Percentiles rank a stretch among this genome's conserved stretches.
Conservation (phyloP, 306 rosid species). For the Castanea mollissima region DNA sequence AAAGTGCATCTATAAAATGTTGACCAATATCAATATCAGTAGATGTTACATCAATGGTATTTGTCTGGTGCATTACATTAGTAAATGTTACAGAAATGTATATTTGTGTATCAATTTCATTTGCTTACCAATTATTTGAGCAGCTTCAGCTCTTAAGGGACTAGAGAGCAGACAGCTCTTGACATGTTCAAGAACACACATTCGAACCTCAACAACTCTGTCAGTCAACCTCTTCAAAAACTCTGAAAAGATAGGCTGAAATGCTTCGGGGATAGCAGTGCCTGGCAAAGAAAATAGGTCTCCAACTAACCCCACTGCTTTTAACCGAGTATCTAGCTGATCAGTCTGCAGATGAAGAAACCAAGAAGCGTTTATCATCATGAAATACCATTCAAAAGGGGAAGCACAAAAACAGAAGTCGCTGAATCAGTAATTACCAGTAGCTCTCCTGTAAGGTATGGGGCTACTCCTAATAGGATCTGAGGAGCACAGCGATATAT, state of each 20-base stretch:
- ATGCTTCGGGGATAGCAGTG: slow-evolving; percentile 69
- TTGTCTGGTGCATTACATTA: background rate
- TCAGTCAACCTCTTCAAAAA: slow-evolving; percentile 93
- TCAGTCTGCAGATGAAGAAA: slow-evolving; percentile 67
- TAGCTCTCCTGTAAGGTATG: slow-evolving; percentile 90
- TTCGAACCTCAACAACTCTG: slow-evolving; percentile 82
- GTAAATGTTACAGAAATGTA: background rate
- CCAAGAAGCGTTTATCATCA: slow-evolving; percentile 29
- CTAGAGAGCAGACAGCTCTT: slow-evolving; percentile 72
- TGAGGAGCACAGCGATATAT: slow-evolving; percentile 89
- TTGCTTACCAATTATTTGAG: slow-evolving; percentile 78
- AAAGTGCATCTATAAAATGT: slow-evolving; percentile 71
- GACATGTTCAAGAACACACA: slow-evolving; percentile 87
- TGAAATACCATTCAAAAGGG: slow-evolving; percentile 6
- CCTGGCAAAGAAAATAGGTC: slow-evolving; percentile 81
- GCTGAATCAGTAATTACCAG: slow-evolving; percentile 61
- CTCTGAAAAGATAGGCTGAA: slow-evolving; percentile 90
- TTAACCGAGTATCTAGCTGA: slow-evolving; percentile 87
- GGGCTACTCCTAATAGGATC: slow-evolving; percentile 74
- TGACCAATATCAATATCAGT: slow-evolving; percentile 39
- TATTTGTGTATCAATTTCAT: background rate
- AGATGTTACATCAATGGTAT: background rate
- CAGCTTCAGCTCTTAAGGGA: slow-evolving; percentile 76
- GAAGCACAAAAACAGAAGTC: background rate
- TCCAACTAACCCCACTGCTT: slow-evolving; percentile 89